Evolutionary conservation across 176 grass and related monocot species (phyloP), one percentile per base, ranked within the genome.

Genomic region (Phoenix dactylifera): DNA sequence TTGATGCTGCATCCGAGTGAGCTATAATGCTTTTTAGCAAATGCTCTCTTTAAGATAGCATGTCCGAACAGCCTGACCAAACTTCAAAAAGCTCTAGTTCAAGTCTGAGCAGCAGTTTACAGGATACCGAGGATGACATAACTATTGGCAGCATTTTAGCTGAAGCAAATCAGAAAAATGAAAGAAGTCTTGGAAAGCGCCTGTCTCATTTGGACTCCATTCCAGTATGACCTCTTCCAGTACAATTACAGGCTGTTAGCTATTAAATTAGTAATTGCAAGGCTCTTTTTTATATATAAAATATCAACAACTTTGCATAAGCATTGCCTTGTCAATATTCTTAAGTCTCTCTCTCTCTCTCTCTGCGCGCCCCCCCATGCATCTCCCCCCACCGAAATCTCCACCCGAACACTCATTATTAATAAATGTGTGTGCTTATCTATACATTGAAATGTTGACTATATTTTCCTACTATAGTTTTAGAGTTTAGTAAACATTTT

Each of bases 191-290:
- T 59, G 93, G 93, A 61, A 91, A 87, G 49, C 87, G 87, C 30
- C 60, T 97, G 19, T 97, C 93, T 52, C 93, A 97, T 67, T 82
- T 97, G 66, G 93, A 91, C 76, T 97, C 87, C 1, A 90, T 91
- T 72, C 93, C 93, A 66, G 93, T 97, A 97, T 62, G n/a, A 50
- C 49, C 60, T 49, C 57, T 24, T 32, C 39, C 50, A 17, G 17
- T 17, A 39, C 6, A 55, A 35, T 55, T 15, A 24, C 26, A 29
- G 39, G 35, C 23, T 25, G 20, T 29, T 18, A 12, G 19, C 4
- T 51, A 17, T 4, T 54, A 22, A 3, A 26, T 18, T n/a, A 60
- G 20, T 28, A 50, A 19, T 58, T 28, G 17, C 18, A 59, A 20
- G 49, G n/a, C n/a, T 5, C 16, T 59, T 59, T 28, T 28, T 0